phyloP scores from a whole-genome alignment of 139 green algal species.

The Chlamydomonas sp. region DNA sequence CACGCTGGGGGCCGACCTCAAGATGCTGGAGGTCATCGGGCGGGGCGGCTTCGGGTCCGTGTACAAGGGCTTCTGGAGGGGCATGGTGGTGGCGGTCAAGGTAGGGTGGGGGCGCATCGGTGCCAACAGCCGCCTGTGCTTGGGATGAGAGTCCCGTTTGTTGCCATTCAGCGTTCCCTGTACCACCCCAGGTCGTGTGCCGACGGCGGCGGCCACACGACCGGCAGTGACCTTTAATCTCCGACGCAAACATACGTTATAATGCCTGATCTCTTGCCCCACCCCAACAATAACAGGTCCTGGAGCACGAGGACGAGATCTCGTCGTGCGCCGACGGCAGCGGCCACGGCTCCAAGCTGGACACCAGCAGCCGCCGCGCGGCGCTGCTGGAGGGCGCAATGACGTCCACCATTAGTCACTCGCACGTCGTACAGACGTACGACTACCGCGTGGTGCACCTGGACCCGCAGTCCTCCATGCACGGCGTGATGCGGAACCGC shows the following conservation, averaged over 20 bases:
- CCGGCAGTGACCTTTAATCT: no score
- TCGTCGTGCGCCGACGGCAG: constrained; percentile 19
- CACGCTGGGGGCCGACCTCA: constrained; percentile 27
- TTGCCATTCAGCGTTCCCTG: no score
- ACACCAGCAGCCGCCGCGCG: constrained; percentile 46
- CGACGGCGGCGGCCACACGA: no score
- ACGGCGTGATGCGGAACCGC: constrained; percentile 27
- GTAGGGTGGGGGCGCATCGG: constrained; percentile 11
- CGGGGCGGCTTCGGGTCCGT: constrained; percentile 56
- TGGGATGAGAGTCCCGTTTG: no score
- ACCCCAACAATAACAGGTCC: constrained; percentile 29
- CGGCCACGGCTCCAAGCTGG: constrained; percentile 10
- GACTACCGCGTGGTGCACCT: constrained; percentile 61
- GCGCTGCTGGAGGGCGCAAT: constrained; percentile 66
- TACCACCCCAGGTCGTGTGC: no score
- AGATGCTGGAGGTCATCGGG: constrained; percentile 60
- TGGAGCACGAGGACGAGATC: constrained; percentile 62
- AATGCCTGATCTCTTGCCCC: background rate
- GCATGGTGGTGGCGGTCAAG: constrained; percentile 55
- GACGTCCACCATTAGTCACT: constrained; percentile 62
- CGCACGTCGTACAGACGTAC: constrained; percentile 65
- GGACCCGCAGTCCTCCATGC: constrained; percentile 6
- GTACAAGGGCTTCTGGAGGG: constrained; percentile 50
- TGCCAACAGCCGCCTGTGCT: no score
- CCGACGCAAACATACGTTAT: no score